Base-by-base conservation (phyloP, 257 asterid species). In the Primulina tabacum region DNA sequence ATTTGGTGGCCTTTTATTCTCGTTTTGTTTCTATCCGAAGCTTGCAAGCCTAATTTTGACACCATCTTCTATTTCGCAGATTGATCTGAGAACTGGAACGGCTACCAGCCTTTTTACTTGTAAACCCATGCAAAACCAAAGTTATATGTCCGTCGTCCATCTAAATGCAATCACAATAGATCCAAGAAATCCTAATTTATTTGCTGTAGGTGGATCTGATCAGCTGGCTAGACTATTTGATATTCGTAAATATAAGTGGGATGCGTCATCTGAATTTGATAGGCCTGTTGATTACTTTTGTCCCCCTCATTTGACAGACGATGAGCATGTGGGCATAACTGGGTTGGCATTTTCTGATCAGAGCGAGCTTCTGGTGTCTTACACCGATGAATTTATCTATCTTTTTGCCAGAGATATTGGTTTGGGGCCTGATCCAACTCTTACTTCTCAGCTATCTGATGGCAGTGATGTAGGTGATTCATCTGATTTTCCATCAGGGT, bases 321-420 rank as follows among this genome's bases (percentile, higher is more conserved):
- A 83, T 62, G 80, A 69, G 60, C 72, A 60, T 72, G 96, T 85
- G 61, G 90, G 89, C 29, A 87, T 93, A 77, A 87, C 99, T 14
- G 97, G 97, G 70, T 81, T 93, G 90, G 82, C 97, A 73, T 93
- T 89, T 81, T 93, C 99, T 24, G 91, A 86, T 65, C 88, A 89
- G 80, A 89, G 92, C 68, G 97, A 93, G 82, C 96, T 93, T 73
- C 96, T 93, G 64, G 92, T 87, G 57, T 90, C 99, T 32, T 93
- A 90, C 77, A 80, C 60, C 75, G 86, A 87, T 29, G 97, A 93
- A 73, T 78, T 75, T 18, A 93, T 93, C 74, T 93, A 90, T 76
- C 88, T 93, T 38, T 93, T 93, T 75, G 74, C 95, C 0, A 85
- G 78, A 86, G 94, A 86, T 68, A 78, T 78, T 77, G 96, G 96